Evolutionary conservation across 257 asterid species (phyloP).

Genomic region (Lycium barbarum): DNA sequence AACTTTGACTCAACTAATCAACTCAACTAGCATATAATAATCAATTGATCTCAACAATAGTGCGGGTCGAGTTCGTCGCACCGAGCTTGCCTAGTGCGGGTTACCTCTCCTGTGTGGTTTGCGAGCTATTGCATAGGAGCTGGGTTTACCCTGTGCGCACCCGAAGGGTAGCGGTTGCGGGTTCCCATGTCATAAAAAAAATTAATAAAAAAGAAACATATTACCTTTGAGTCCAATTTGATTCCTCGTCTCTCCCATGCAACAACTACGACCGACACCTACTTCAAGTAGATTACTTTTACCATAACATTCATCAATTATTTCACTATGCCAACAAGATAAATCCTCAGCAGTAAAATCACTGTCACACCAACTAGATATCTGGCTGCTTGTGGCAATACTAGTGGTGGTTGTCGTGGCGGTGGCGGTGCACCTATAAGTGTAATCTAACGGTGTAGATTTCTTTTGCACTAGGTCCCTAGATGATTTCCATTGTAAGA

Average conservation of each 20-base stretch:
- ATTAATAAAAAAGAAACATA: background rate
- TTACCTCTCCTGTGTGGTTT: too few relatives aligned
- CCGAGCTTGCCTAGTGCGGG: too few relatives aligned
- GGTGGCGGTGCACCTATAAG: slow-evolving; percentile 32
- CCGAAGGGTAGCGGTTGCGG: too few relatives aligned
- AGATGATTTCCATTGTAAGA: slow-evolving; percentile 75
- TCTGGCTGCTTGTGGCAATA: slow-evolving; percentile 47
- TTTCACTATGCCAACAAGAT: slow-evolving; percentile 47
- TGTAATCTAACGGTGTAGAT: slow-evolving; percentile 35
- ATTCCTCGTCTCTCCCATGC: slow-evolving; percentile 9
- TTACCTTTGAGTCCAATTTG: slow-evolving; percentile 29
- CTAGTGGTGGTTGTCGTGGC: slow-evolving; percentile 29
- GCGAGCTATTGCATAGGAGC: too few relatives aligned
- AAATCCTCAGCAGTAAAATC: slow-evolving; percentile 67
- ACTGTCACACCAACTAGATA: slow-evolving; percentile 66
- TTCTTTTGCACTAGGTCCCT: slow-evolving; percentile 62
- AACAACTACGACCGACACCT: slow-evolving; percentile 24
- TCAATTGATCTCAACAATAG: too few relatives aligned
- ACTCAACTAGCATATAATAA: too few relatives aligned
- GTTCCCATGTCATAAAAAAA: too few relatives aligned
- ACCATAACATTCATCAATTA: slow-evolving; percentile 15
- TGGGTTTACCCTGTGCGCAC: too few relatives aligned
- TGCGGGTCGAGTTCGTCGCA: too few relatives aligned
- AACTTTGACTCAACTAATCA: too few relatives aligned
- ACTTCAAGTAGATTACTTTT: background rate